Conservation (phyloP, 495 filamentous ascomycete genomes). For the Apodospora peruviana region DNA sequence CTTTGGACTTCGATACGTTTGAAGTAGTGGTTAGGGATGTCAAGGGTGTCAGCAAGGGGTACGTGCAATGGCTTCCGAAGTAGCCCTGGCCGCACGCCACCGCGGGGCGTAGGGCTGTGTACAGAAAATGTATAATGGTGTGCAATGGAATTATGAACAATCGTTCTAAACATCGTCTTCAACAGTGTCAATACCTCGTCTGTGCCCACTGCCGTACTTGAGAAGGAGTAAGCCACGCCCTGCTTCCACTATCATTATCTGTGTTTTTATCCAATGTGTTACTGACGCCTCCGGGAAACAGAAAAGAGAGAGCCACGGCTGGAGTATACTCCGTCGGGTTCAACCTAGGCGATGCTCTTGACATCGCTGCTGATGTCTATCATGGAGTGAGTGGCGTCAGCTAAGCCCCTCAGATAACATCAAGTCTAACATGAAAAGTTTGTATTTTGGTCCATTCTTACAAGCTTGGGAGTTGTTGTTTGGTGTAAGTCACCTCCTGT, state of each 20-base stretch:
- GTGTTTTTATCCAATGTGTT: not conserved
- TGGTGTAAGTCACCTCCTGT: constrained; percentile 72
- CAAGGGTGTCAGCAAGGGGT: constrained; percentile 94
- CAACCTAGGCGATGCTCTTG: constrained; percentile 66
- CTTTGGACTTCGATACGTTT: constrained; percentile 87
- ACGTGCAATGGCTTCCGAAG: constrained; percentile 95
- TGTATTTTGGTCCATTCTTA: constrained; percentile 92
- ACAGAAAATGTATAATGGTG: constrained; percentile 22
- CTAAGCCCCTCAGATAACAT: not conserved
- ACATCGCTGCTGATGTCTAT: constrained; percentile 85
- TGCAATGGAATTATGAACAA: not conserved
- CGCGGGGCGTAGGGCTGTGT: constrained; percentile 15
- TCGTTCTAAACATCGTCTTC: constrained; percentile 29
- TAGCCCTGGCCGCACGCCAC: constrained; percentile 36
- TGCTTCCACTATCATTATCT: constrained; percentile 1
- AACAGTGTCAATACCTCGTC: constrained; percentile 50
- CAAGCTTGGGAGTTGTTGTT: constrained; percentile 76
- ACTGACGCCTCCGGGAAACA: constrained; percentile 24
- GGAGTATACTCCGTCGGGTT: constrained; percentile 68
- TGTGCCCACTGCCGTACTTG: constrained; percentile 68
- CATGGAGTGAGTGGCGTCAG: constrained; percentile 62
- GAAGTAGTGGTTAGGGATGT: constrained; percentile 86
- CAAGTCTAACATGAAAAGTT: constrained; percentile 49
- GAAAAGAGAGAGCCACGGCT: constrained; percentile 69
- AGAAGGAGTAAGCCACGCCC: constrained; percentile 67